Percentiles rank a stretch among this genome's conserved stretches.
Conservation (phyloP, 2,329 filamentous ascomycete species). For the Eutypella sp. region DNA sequence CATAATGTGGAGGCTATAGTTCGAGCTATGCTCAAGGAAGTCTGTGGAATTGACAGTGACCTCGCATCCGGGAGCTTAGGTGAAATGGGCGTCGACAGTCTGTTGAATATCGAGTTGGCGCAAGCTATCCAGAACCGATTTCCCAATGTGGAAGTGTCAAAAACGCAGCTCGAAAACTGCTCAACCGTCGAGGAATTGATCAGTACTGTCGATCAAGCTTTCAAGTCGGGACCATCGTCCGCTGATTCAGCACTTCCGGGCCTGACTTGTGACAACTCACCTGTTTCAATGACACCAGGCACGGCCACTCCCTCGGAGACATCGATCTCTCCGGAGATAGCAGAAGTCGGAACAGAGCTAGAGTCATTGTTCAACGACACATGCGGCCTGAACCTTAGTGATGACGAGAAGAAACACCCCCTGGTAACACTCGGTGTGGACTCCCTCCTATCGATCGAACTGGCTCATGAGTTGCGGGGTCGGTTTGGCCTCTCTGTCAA, state of each 20-base stretch:
- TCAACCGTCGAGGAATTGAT: constrained; percentile 5
- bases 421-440: constrained; percentile 20
- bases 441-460: constrained; percentile 22
- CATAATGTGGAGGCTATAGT: neutral
- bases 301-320: neutral
- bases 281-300: neutral
- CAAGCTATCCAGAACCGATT: constrained; percentile 5
- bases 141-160: constrained; percentile 1
- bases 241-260: neutral
- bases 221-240: constrained; percentile 6
- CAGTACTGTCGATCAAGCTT: constrained; percentile 3
- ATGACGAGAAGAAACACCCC: constrained; percentile 4
- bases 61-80: constrained; percentile 23
- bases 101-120: constrained; percentile 22
- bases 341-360: neutral
- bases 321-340: neutral
- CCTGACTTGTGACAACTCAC: constrained; percentile 1
- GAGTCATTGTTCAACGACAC: constrained; percentile 16
- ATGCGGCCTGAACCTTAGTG: constrained; percentile 18
- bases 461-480: constrained; percentile 12
- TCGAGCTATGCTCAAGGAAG: constrained; percentile 33
- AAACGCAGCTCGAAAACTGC: constrained; percentile 3
- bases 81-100: constrained; percentile 21
- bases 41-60: constrained; percentile 47
- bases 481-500: constrained; percentile 18